These are phyloP conservation scores for Davidsoniella virescens DNA, from an alignment of 2,329 filamentous ascomycete species.

Conservation along the genomic window DNA sequence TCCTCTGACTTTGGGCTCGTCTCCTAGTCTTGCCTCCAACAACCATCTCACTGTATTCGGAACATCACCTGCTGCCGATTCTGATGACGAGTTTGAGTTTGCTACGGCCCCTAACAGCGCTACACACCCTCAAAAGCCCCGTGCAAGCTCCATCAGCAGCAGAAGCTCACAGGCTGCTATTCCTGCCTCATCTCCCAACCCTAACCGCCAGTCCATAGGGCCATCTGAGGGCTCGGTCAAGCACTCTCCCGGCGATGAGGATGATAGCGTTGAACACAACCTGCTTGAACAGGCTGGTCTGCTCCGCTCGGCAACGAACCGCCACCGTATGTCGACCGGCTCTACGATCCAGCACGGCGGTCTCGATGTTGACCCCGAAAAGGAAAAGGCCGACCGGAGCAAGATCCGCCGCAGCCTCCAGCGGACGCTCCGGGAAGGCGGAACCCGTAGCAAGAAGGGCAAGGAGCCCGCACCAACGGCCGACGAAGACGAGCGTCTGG, in stretches of 20 bases:
- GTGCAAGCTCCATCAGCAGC: slow-evolving; percentile 13
- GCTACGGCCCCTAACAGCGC: slow-evolving; percentile 29
- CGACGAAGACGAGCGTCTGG: slow-evolving; percentile 48
- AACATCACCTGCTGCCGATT: background rate
- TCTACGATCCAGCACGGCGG: slow-evolving; percentile 9
- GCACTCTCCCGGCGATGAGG: slow-evolving; percentile 24
- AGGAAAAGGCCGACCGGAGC: slow-evolving; percentile 39
- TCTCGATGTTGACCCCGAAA: slow-evolving; percentile 14
- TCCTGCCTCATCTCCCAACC: too few relatives aligned
- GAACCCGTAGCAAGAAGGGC: slow-evolving; percentile 54
- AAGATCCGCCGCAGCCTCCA: slow-evolving; percentile 77
- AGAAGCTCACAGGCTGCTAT: slow-evolving; percentile 18
- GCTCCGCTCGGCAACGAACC: slow-evolving; percentile 20
- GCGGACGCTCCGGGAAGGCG: slow-evolving; percentile 72
- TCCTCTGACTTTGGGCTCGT: slow-evolving; percentile 2
- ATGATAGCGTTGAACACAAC: slow-evolving; percentile 51
- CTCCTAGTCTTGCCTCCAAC: background rate
- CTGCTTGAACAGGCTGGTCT: slow-evolving; percentile 53
- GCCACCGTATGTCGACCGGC: slow-evolving; percentile 8
- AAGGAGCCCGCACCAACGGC: slow-evolving; percentile 36
- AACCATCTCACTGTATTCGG: background rate
- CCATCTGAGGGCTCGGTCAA: slow-evolving; percentile 20
- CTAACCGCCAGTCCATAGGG: too few relatives aligned
- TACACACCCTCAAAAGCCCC: slow-evolving; percentile 9
- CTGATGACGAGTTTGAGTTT: slow-evolving; percentile 10